Percentiles rank a stretch among this genome's conserved stretches.
Evolutionary conservation across 805 yeast species (phyloP).

Genomic region (Candida suzukii): DNA sequence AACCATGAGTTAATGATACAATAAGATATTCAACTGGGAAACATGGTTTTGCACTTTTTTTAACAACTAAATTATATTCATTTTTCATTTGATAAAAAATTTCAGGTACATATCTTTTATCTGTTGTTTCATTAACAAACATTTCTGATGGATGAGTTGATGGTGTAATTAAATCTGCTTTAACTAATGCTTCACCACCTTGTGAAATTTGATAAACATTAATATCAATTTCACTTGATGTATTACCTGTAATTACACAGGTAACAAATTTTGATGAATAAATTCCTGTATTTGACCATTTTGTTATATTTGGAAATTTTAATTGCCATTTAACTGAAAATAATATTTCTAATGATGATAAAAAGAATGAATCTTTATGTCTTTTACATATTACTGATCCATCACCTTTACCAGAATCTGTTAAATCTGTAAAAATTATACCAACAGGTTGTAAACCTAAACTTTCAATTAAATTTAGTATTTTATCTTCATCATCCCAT

Average conservation of each 20-base stretch:
- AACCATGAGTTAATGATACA: conserved; percentile 88
- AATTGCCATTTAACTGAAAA: conserved; percentile 80
- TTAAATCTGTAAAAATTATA: conserved; percentile 79
- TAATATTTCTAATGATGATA: conserved; percentile 78
- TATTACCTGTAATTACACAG: conserved; percentile 88
- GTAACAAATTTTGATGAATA: conserved; percentile 91
- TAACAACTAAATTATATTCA: conserved; percentile 86
- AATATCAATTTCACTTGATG: conserved; percentile 82
- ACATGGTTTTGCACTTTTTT: conserved; percentile 81
- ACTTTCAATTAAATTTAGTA: conserved; percentile 45
- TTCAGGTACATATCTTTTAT: conserved; percentile 86
- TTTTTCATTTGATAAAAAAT: conserved; percentile 77
- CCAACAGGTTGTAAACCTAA: conserved; percentile 75
- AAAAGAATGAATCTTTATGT: conserved; percentile 84
- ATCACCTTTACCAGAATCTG: conserved; percentile 79
- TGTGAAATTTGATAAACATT: conserved; percentile 84
- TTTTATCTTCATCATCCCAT: conserved; percentile 48
- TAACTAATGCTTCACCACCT: conserved; percentile 79
- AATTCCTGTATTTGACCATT: conserved; percentile 52
- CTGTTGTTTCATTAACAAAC: conserved; percentile 67
- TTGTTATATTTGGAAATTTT: conserved; percentile 52
- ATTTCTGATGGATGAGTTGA: conserved; percentile 88
- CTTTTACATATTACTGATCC: conserved; percentile 91
- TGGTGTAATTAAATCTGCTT: conserved; percentile 79
- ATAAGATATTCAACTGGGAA: conserved; percentile 88